Evolutionary conservation across 2,329 filamentous ascomycete genomes (phyloP).

Genomic region (Periglandula ipomoeae): DNA sequence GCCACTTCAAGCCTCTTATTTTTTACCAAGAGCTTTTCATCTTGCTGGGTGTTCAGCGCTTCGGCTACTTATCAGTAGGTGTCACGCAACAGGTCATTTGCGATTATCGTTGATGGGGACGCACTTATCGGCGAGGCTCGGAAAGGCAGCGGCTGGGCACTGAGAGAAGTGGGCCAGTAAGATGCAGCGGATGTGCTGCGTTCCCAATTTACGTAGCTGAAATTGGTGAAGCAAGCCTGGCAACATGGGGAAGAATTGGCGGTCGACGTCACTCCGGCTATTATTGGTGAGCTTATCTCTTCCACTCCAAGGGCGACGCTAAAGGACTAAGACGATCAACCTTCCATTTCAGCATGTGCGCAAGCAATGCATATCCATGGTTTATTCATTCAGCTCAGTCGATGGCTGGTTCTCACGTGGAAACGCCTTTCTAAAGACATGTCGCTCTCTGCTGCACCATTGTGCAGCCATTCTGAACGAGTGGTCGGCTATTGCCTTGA

Average conservation of each 20-base stretch:
- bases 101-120: background rate
- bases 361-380: too few relatives aligned
- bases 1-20: background rate
- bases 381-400: too few relatives aligned
- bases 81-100: background rate
- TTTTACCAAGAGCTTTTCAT: background rate
- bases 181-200: background rate
- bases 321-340: too few relatives aligned
- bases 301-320: background rate
- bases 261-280: background rate
- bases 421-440: background rate
- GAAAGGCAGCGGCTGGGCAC: slow-evolving; percentile 7
- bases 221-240: slow-evolving; percentile 23
- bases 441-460: background rate
- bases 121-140: background rate
- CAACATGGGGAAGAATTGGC: background rate
- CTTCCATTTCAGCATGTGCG: background rate
- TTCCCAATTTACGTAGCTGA: slow-evolving; percentile 25
- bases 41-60: background rate
- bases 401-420: background rate
- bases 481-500: too few relatives aligned
- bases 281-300: background rate
- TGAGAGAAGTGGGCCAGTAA: slow-evolving; percentile 10
- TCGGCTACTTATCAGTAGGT: background rate
- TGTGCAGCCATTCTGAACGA: background rate